Base-by-base conservation (phyloP, 106 monocot genomes). In the Dendrobium chrysotoxum region DNA sequence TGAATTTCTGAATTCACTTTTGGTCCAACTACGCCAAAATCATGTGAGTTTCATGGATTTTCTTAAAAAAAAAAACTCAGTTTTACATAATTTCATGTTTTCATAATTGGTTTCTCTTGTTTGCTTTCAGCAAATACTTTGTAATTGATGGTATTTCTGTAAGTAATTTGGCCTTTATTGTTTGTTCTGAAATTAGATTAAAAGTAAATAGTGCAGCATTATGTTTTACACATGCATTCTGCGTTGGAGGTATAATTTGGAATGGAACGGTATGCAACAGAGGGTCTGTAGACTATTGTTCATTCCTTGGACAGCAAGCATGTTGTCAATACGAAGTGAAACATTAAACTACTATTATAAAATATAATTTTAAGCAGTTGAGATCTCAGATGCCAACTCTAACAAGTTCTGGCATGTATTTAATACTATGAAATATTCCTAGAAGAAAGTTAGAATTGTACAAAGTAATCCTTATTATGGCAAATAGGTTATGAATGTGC, bases 1-100 rank as follows among this genome's bases (percentile, higher is more conserved):
- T 58, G 85, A 86, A 39, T 94, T 98, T 58, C 85, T 98, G 80
- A 89, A 98, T 86, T 79, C 86, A 58, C 91, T 94, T 77, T 80
- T 95, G 86, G 79, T 77, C 11, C 83, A 82, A 15, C 81, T 98
- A 31, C 89, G 79, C 20, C 42, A 86, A 40, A 98, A 93, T 83
- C 81, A 92, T 87, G 98, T 98, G 46, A 88, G 97, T 82, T 79
- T 80, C 72, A 40, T 70, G 13, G 13, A 35, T 31, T 31, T 70
- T 70, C 11, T 70, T 12, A 70, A 70, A 16, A 13, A 70, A 16
- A 13, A 15, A 31, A 70, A 67, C 0, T 31, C 25, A 23, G 70
- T 31, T 70, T 70, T 35, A 26, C 26, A 12, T 70, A 13, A 35
- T 70, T 70, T 70, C n/a, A 42, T 40, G 41, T 41, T 42, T 74